Base-by-base conservation (phyloP, 2,329 filamentous ascomycete species). In the Endoconidiophora polonica region DNA sequence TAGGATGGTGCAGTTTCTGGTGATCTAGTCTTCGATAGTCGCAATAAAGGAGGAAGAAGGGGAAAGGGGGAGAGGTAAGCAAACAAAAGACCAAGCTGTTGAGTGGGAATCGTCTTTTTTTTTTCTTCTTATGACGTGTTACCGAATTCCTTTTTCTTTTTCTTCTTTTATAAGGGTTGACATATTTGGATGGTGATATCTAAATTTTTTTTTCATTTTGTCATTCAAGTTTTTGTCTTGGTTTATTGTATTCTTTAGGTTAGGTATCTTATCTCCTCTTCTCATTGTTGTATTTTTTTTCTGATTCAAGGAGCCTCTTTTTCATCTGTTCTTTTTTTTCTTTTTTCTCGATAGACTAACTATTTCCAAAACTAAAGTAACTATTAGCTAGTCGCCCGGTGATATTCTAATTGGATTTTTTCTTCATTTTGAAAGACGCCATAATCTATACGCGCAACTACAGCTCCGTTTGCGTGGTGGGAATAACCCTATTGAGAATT, bases 1-100 rank as follows among this genome's bases (percentile, higher is more conserved):
- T 96, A 59, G 91, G 91, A 56, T 96, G 90, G 90, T 96, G 90
- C 67, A 93, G 86, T 66, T 96, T 95, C 73, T 96, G 90, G 90
- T 96, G 29, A 33, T 33, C 29, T 12, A 33, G 29, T 33, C 9
- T 33, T 33, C 12, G 12, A 54, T 20, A 37, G 37, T 24, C 20
- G 18, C 12, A 66, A 61, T 52, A 26, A 26, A 23, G 38, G 16
- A 42, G 33, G 47, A 36, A 4, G 37, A 23, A n/a, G 20, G 26
- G 12, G 33, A 47, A 37, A 20, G 14, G 20, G 26, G 12, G 33
- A 47, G 33, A 20, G 14, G 10, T 14, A 36, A 24, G 33, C 3
- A 20, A 20, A 20, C 14, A 22, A 5, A 16, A 10, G 26, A 23
- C 12, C 12, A 12, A 33, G 29, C 12, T 7, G 29, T 33, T 33